These are phyloP conservation scores for Iberis pinnata DNA, from an alignment of 345 rosid species.

Conservation along the genomic window DNA sequence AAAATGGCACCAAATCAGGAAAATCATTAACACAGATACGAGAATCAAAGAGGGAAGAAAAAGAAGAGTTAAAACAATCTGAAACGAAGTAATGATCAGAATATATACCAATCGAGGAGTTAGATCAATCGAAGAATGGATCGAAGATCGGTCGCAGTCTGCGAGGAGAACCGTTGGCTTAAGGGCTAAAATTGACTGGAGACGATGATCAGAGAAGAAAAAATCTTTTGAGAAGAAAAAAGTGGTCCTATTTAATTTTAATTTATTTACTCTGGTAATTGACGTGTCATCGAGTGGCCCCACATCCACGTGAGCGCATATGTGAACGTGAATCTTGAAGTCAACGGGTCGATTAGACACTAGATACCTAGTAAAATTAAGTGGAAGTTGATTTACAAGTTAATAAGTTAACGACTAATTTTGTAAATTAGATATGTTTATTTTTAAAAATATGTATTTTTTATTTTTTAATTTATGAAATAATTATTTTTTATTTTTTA, in stretches of 20 bases:
- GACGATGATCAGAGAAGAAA: constrained; percentile 4
- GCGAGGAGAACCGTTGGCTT: constrained; percentile 15
- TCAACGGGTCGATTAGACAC: too few relatives aligned
- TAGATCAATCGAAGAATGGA: too few relatives aligned
- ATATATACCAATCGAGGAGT: constrained; percentile 12
- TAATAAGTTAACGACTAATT: too few relatives aligned
- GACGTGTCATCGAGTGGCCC: constrained; percentile 16
- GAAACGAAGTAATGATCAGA: neutral
- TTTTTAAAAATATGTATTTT: too few relatives aligned
- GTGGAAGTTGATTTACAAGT: too few relatives aligned
- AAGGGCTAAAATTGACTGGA: constrained; percentile 21
- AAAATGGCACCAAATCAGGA: constrained; percentile 2
- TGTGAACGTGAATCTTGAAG: constrained; percentile 20
- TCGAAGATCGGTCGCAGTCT: too few relatives aligned
- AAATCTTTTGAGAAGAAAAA: neutral
- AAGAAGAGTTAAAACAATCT: neutral
- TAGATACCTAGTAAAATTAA: too few relatives aligned
- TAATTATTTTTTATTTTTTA: too few relatives aligned
- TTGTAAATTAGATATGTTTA: too few relatives aligned
- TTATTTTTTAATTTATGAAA: too few relatives aligned
- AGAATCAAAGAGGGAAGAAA: neutral
- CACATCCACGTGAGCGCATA: constrained; percentile 8
- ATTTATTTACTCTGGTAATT: neutral
- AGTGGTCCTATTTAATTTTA: neutral
- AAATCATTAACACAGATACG: constrained; percentile 10